Base-by-base conservation (phyloP, 2,329 filamentous ascomycete species). In the Neofusicoccum sp. region DNA sequence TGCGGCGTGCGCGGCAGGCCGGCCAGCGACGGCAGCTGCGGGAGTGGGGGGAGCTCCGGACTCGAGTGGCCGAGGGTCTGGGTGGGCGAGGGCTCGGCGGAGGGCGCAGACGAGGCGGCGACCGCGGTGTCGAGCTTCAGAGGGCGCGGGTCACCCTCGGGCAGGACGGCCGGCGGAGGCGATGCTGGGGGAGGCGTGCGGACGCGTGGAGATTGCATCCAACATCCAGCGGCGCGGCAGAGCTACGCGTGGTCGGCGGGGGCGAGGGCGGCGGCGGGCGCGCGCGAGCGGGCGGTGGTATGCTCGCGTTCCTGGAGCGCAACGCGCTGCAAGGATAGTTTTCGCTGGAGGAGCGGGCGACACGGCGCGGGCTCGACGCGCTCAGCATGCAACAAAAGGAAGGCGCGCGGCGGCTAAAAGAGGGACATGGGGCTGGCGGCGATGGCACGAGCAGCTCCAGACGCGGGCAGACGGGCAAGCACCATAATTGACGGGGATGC, bases 11-110 rank as follows among this genome's bases (percentile, higher is more conserved):
- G 69, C 51, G 70, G 71, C 47, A 66, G 43, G 61, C 67, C 69
- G 54, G 69, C 71, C 38, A 75, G 68, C 20, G 65, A 64, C 12
- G 73, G 69, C 16, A 73, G 68, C 30, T 70, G 65, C 51, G 73
- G 67, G 59, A 77, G 72, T 33, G 70, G 66, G 53, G 75, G 74
- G 45, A 77, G 71, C 66, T 77, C 75, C 34, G 75, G 75, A 67
- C 75, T 77, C 64, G 74, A 76, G 49, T 75, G 66, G 51, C 70
- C 73, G 30, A 77, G 71, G 6, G 75, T 77, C 63, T 71, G 70
- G 57, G 74, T 74, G 14, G 75, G 74, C 6, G 75, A 77, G 45
- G 71, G 71, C 51, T 73, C 73, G 75, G 69, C 71, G 65, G 65
- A 69, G 41, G 70, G 71, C 49, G 73, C 73, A 75, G 69, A 71